Base-by-base conservation (phyloP, 2,329 filamentous ascomycete genomes). In the Septoria linicola region DNA sequence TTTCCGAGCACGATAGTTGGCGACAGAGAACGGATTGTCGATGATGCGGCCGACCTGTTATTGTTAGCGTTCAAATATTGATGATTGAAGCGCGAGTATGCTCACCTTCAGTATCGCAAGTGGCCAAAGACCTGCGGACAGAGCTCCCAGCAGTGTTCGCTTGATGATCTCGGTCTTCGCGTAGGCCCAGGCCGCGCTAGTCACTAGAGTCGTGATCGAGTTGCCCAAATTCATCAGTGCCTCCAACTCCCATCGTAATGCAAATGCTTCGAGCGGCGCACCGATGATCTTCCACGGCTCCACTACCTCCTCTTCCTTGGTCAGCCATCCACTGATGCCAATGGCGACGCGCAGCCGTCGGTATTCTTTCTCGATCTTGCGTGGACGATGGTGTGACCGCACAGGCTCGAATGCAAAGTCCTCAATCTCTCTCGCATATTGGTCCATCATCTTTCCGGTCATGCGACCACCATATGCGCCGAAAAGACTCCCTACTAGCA, bases 391-490 rank as follows among this genome's bases (percentile, higher is more conserved):
- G 23, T 73, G 66, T 11, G 80, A 79, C 45, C 83, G 81, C 13
- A 95, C 75, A 0, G 89, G 88, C 8, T 96, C 71, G 62, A 97
- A 88, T 0, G 83, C 89, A 69, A 96, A 95, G 65, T 97, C 91
- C 62, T 89, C 83, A 13, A 97, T 85, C 58, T 96, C 89, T 60
- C 83, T 84, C 8, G 87, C 81, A 67, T 95, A 95, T n/a, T 85
- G 78, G 58, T 96, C 89, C 78, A 96, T 87, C 77, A 91, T 89
- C 67, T 90, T 85, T 45, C 84, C 83, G 0, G 87, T 88, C 78
- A 95, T 91, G 30, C 85, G 82, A 1, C 85, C 84, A 36, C 88
- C 88, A 66, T 95, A 96, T n/a, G 93, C 88, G 7, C 93, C 93
- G 64, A 97, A 96, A 32, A 97, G 74, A 31, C 87, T 83, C 13